Evolutionary conservation across 805 yeast species (phyloP).

Genomic region (Suhomyces pyralidae): DNA sequence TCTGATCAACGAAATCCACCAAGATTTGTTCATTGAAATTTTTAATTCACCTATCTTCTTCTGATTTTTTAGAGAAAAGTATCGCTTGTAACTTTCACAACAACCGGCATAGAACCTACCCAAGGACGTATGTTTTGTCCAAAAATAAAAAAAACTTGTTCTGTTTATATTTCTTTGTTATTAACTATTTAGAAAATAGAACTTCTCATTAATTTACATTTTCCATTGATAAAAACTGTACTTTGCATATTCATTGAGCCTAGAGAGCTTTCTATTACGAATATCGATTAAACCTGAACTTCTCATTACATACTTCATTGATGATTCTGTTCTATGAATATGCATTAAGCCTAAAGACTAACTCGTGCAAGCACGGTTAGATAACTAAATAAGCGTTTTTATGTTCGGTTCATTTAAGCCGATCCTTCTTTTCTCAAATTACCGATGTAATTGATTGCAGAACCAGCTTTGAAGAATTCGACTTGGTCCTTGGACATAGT

Average conservation of each 20-base stretch:
- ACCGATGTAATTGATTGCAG: slow-evolving; percentile 92
- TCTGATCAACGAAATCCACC: not conserved
- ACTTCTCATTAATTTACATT: slow-evolving; percentile 4
- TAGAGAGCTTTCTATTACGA: too few species aligned
- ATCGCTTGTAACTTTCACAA: not conserved
- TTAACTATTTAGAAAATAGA: slow-evolving; percentile 6
- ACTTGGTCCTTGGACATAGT: slow-evolving; percentile 97
- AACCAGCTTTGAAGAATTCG: slow-evolving; percentile 94
- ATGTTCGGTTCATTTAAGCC: not conserved
- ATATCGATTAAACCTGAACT: too few species aligned
- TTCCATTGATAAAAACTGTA: not conserved
- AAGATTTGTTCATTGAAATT: slow-evolving; percentile 4
- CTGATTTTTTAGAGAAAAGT: not conserved
- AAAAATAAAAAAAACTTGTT: not conserved
- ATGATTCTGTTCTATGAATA: not conserved
- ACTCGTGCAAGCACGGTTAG: not conserved
- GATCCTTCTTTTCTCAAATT: slow-evolving; percentile 31
- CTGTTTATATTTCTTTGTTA: slow-evolving; percentile 5
- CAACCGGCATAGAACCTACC: not conserved
- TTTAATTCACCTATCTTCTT: slow-evolving; percentile 4
- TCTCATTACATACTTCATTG: too few species aligned
- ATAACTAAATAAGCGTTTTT: not conserved
- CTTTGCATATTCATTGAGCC: too few species aligned
- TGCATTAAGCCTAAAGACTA: not conserved
- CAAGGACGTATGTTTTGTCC: slow-evolving; percentile 1